Evolutionary conservation across 495 filamentous ascomycete species (phyloP).

Genomic region (Xylaria telfairii): DNA sequence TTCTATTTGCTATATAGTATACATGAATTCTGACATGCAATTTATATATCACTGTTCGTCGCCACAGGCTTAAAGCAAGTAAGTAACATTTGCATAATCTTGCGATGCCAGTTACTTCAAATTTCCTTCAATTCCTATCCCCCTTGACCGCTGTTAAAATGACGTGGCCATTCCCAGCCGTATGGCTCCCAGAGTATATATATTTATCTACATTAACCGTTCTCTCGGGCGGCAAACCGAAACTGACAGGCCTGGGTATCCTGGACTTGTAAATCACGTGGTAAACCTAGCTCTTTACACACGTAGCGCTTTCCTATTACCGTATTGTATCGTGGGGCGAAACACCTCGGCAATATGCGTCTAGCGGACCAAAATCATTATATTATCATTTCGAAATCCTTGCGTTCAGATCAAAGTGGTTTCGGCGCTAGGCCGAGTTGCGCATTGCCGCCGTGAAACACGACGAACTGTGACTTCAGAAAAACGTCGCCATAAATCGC

Average conservation of each 20-base stretch:
- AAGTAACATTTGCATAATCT: not conserved
- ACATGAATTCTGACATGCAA: too few relatives aligned
- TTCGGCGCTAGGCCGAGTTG: constrained; percentile 69
- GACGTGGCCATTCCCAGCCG: not conserved
- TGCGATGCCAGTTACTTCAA: not conserved
- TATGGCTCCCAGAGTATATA: constrained; percentile 4
- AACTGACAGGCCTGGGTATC: constrained; percentile 7
- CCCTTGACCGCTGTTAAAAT: not conserved
- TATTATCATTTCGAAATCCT: not conserved
- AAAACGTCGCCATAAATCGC: constrained; percentile 85
- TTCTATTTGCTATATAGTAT: not conserved
- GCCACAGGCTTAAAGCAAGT: not conserved
- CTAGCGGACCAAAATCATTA: not conserved
- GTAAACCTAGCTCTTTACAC: not conserved
- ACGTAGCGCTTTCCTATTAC: not conserved
- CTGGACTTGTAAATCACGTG: constrained; percentile 4
- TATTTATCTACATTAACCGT: constrained; percentile 2
- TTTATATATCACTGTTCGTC: not conserved
- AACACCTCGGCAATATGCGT: not conserved
- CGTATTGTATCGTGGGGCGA: too few relatives aligned
- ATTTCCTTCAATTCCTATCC: not conserved
- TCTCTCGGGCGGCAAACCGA: not conserved
- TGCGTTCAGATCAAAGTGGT: constrained; percentile 27
- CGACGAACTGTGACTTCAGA: constrained; percentile 81
- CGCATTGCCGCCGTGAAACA: constrained; percentile 66